These are phyloP conservation scores for Colletotrichum abscissum DNA, from an alignment of 2,329 filamentous ascomycete genomes.

Conservation along the genomic window DNA sequence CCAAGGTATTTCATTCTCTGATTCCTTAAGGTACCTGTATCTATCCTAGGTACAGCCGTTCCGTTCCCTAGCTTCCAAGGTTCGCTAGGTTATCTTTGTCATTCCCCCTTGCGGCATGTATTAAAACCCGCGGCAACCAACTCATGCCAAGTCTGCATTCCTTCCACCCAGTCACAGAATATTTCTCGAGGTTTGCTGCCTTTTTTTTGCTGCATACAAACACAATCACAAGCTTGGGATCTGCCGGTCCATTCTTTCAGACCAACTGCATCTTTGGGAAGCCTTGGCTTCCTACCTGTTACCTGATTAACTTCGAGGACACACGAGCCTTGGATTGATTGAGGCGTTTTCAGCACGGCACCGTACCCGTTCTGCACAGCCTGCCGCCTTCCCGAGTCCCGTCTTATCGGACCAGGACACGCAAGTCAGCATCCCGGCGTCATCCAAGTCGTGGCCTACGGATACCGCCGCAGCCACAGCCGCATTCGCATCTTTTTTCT, in stretches of 20 bases:
- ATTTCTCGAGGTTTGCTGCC: neutral
- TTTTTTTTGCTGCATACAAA: neutral
- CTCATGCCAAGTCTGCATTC: slow-evolving; percentile 17
- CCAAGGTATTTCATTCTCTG: neutral
- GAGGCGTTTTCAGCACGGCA: too few relatives aligned
- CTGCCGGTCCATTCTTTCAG: neutral
- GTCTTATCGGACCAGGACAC: neutral
- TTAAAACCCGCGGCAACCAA: neutral
- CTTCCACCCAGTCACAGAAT: neutral
- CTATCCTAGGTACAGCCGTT: too few relatives aligned
- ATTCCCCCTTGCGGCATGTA: neutral
- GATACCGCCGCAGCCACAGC: slow-evolving; percentile 5
- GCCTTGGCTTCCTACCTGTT: too few relatives aligned
- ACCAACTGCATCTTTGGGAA: neutral
- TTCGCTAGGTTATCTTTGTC: too few relatives aligned
- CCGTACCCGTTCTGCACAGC: slow-evolving; percentile 1
- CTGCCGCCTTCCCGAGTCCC: neutral
- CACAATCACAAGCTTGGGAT: neutral
- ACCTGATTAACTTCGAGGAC: too few relatives aligned
- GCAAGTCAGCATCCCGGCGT: slow-evolving; percentile 4
- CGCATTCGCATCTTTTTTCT: neutral
- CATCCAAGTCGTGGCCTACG: slow-evolving; percentile 25
- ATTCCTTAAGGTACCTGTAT: neutral
- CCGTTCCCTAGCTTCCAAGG: too few relatives aligned
- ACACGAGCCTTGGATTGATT: too few relatives aligned